Base-by-base conservation (phyloP, 2,329 filamentous ascomycete genomes). In the Microcyclosporella mali region DNA sequence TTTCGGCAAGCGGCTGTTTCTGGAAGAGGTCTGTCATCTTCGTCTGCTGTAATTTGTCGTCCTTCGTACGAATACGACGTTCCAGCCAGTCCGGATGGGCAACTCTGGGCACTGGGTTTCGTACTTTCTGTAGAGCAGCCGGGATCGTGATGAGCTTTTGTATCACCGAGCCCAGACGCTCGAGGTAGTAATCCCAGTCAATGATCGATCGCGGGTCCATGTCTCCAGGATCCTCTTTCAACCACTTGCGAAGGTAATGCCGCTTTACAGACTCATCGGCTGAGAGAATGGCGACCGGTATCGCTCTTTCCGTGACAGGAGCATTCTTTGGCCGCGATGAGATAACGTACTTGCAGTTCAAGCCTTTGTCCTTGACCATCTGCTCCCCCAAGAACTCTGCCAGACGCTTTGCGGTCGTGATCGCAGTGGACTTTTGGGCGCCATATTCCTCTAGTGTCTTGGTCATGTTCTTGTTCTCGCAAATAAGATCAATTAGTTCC, bases 291-390 rank as follows among this genome's bases (percentile, higher is more conserved):
- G 92, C 88, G 4, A 98, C 88, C 0, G 92, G 92, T 46, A 98
- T 79, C 16, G 92, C 92, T 57, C 92, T 78, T 54, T 98, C 94
- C 0, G 92, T 98, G 48, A 98, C 89, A 1, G 92, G 90, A 0
- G 90, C 87, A 59, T 86, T 86, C 59, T 82, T 85, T 3, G 92
- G 92, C 50, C 78, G 80, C 11, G 88, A 78, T 39, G 89, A 95
- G 59, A 99, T 95, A 63, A 99, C 95, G 66, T 97, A 99, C 68
- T 97, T 97, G 81, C 92, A 99, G 70, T 98, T 98, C 56, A 99
- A 67, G 3, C 92, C 92, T 66, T 97, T 98, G 68, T 99, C 94
- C 62, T 98, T 98, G 58, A 95, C 82, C 94, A 99, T 99, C 61
- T 95, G 88, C 63, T 95, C 90, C 28, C 92, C 92, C 49, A 99